phyloP scores from a whole-genome alignment of 2,329 filamentous ascomycete genomes.

The Fusarium miscanthi region DNA sequence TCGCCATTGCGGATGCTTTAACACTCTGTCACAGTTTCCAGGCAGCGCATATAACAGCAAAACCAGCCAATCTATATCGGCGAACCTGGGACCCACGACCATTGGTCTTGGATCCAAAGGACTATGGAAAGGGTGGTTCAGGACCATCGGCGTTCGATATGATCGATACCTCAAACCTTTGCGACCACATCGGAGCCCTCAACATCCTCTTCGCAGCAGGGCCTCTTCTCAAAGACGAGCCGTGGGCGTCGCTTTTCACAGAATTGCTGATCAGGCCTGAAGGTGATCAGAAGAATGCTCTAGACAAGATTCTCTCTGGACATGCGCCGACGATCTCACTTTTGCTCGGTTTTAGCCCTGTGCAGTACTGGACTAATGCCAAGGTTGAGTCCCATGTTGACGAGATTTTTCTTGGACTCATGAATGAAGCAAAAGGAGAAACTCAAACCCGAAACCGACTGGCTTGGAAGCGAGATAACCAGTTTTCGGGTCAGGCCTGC shows the following conservation, averaged over 20 bases:
- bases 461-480: slow-evolving; percentile 52
- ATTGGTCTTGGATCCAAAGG: slow-evolving; percentile 55
- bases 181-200: slow-evolving; percentile 54
- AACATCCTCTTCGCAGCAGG: slow-evolving; percentile 55
- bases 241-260: slow-evolving; percentile 61
- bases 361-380: slow-evolving; percentile 63
- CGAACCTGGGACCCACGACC: slow-evolving; percentile 53
- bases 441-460: slow-evolving; percentile 47
- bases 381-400: slow-evolving; percentile 55
- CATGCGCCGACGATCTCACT: slow-evolving; percentile 59
- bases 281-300: slow-evolving; percentile 41
- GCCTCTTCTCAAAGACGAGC: slow-evolving; percentile 58
- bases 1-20: slow-evolving; percentile 61
- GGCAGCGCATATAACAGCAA: slow-evolving; percentile 46
- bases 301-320: slow-evolving; percentile 59
- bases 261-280: slow-evolving; percentile 55
- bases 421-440: slow-evolving; percentile 21
- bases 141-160: slow-evolving; percentile 62
- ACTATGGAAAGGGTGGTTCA: slow-evolving; percentile 51
- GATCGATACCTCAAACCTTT: slow-evolving; percentile 64
- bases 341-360: slow-evolving; percentile 61
- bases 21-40: slow-evolving; percentile 65
- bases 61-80: slow-evolving; percentile 56
- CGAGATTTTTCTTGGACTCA: slow-evolving; percentile 50
- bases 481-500: slow-evolving; percentile 43